Evolutionary conservation across 805 yeast species (phyloP), one percentile per base, ranked within the genome.

Genomic region (Torulaspora microellipsoides): DNA sequence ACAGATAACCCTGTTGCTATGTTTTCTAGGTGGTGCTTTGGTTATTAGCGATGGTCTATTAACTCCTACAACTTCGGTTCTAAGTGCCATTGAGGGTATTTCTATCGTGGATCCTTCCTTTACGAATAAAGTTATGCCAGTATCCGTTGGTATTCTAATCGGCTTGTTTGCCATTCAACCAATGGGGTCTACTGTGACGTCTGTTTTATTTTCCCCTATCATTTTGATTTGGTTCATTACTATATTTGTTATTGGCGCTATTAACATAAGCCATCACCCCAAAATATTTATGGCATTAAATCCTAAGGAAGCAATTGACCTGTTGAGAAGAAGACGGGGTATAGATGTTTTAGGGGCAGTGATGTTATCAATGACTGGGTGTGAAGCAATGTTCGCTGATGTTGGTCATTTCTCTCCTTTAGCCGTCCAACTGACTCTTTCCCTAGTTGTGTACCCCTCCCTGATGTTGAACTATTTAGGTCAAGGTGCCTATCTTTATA

Each of bases 381-480:
- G 76, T 3, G 84, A 79, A 49, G 82, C 83, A 6, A 73, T 79
- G 79, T 80, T 79, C 62, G 81, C 83, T 1, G 83, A 79, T 58
- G 66, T 78, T 39, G 78, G 82, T 3, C 81, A 76, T 53, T 76
- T 78, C 53, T 77, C 80, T 2, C 65, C 67, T 20, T 49, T 65
- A 4, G 74, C 83, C 1, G 67, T 77, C 36, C 79, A 76, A 48
- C 40, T 78, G 9, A 69, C 81, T 8, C 58, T 77, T 34, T 44
- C 69, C 2, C 47, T 52, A 3, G 65, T 76, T 45, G 80, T 76
- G n/a, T 78, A 75, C 50, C 77, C 81, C 12, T 66, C 74, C 31
- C 59, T 79, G 51, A 67, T 76, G 53, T 52, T 77, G n/a, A 64
- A 72, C 20, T 79, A 79, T 52, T 64, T 78, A 48, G 84, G 85